Base-by-base conservation (phyloP, 2,329 filamentous ascomycete genomes). In the Aspergillus pseudotamarii region DNA sequence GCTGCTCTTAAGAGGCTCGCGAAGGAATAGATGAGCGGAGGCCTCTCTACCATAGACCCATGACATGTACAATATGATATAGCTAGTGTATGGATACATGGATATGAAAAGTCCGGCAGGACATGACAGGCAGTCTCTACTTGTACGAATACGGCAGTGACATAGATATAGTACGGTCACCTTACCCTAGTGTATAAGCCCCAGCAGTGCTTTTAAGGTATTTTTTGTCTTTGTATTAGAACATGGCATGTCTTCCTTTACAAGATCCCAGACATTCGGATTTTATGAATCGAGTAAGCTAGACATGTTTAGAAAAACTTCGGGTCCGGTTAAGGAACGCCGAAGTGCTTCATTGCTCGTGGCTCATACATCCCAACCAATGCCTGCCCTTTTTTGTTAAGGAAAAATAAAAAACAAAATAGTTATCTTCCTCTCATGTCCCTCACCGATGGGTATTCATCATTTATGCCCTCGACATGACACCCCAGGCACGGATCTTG, bases 401-500 rank as follows among this genome's bases (percentile, higher is more conserved):
- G 75, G 68, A 69, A 69, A 69, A 71, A 69, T 72, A 58, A 62
- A 61, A 64, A 63, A 60, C 63, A 72, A 70, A 70, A 70, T 68
- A 71, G 66, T 64, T 63, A 57, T 63, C 62, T 66, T 59, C 60
- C 66, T 58, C 61, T 62, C 61, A 57, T 61, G 55, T 68, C 64
- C 66, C 64, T 64, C 65, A 65, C 63, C 60, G 53, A 60, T 51
- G 56, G 58, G 28, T 57, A 57, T 58, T 55, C 38, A 66, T 69
- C 66, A 74, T 77, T 74, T 92, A 94, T 84, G 91, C 92, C 83
- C 93, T 89, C 82, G 92, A 95, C 93, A 97, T 96, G 80, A 97
- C 93, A 85, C 93, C 93, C 93, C 93, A 97, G 76, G 92, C 93
- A 78, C 94, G 92, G 86, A 97, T 97, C 86, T 96, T 91, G 90